Evolutionary conservation across 805 yeast species (phyloP).

Genomic region (Wickerhamiella allomyrinae): DNA sequence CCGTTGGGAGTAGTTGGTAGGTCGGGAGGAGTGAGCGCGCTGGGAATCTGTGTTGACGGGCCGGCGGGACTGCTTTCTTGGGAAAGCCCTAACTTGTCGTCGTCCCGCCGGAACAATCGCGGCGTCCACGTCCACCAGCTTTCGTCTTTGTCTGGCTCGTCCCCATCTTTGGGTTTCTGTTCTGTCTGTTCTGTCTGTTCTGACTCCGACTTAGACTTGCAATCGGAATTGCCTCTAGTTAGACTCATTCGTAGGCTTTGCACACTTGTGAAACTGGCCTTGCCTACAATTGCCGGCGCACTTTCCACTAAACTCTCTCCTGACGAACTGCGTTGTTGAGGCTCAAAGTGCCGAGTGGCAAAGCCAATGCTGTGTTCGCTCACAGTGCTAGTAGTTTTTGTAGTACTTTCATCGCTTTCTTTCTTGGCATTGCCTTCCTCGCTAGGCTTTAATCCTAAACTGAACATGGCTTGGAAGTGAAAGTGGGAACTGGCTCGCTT

Average conservation of each 20-base stretch:
- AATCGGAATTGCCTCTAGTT: not conserved
- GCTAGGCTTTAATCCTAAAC: too few relatives aligned
- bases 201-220: not conserved
- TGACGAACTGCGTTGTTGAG: not conserved
- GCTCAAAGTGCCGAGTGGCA: slow-evolving; percentile 1
- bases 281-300: not conserved
- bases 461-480: too few relatives aligned
- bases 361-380: not conserved
- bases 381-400: not conserved
- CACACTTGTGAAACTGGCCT: not conserved
- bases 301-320: not conserved
- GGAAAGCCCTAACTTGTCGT: not conserved
- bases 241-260: not conserved
- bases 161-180: not conserved
- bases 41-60: too few relatives aligned
- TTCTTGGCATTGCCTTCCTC: not conserved
- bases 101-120: not conserved
- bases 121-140: slow-evolving; percentile 4
- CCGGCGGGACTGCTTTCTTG: not conserved
- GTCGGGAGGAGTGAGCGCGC: too few relatives aligned
- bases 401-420: not conserved
- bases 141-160: not conserved
- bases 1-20: too few relatives aligned
- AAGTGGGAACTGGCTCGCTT: too few relatives aligned
- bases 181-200: not conserved